Evolutionary conservation across 164 flowering plant genomes (phyloP).

Genomic region (Amborella trichopoda): DNA sequence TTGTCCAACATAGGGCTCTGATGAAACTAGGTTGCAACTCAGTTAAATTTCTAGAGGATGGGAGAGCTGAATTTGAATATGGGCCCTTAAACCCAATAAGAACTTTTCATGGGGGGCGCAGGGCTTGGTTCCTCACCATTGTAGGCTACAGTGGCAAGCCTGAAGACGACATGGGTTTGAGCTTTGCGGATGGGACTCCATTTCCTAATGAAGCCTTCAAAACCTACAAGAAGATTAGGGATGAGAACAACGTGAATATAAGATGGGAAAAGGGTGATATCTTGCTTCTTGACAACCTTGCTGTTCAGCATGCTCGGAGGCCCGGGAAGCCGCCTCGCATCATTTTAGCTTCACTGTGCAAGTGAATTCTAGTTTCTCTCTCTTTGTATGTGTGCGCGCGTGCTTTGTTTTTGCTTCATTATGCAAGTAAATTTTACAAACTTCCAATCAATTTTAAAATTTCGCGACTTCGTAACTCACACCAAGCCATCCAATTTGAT

Average conservation of each 20-base stretch:
- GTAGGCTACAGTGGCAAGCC: neutral
- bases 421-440: too few species aligned
- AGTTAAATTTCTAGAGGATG: neutral
- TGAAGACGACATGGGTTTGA: neutral
- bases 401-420: too few species aligned
- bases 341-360: slow-evolving; percentile 2
- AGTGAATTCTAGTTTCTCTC: too few species aligned
- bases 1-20: slow-evolving; percentile 1
- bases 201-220: slow-evolving; percentile 3
- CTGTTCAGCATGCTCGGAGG: slow-evolving; percentile 5
- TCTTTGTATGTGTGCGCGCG: too few species aligned
- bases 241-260: slow-evolving; percentile 1
- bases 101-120: neutral
- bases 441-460: too few species aligned
- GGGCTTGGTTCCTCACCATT: slow-evolving; percentile 5
- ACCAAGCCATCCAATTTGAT: too few species aligned
- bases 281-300: slow-evolving; percentile 1
- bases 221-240: neutral
- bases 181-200: neutral
- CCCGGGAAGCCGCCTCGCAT: slow-evolving; percentile 4
- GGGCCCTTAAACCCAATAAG: slow-evolving; percentile 1
- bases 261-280: slow-evolving; percentile 3
- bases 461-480: too few species aligned
- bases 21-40: neutral
- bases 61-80: neutral